Conservation (phyloP, 2,329 filamentous ascomycete species). For the Aspergillus texensis region DNA sequence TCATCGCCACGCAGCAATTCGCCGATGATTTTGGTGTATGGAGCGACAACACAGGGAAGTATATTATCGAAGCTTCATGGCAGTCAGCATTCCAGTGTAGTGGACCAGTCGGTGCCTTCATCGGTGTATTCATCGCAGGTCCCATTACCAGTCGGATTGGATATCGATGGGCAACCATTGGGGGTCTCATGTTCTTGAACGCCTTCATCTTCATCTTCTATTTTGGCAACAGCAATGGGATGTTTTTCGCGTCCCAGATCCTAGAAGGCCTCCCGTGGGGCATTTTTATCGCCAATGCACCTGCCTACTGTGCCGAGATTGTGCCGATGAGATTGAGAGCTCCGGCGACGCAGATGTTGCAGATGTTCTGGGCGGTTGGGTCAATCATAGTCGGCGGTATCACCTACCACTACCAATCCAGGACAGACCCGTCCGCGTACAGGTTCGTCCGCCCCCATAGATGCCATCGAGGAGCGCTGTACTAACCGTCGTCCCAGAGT, state of each 20-base stretch:
- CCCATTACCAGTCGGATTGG: conserved; percentile 61
- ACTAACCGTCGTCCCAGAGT: too few relatives aligned
- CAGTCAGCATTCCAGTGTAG: conserved; percentile 60
- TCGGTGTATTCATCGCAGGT: conserved; percentile 55
- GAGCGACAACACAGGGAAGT: too few relatives aligned
- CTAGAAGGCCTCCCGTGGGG: conserved; percentile 68
- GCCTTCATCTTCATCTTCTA: conserved; percentile 57
- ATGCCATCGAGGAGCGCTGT: too few relatives aligned
- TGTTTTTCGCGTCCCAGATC: conserved; percentile 58
- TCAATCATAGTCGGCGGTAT: too few relatives aligned
- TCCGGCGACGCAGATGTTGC: too few relatives aligned
- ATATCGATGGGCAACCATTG: conserved; percentile 62
- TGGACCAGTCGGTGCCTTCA: conserved; percentile 56
- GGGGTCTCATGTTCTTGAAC: conserved; percentile 55
- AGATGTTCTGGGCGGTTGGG: too few relatives aligned
- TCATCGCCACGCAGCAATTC: too few relatives aligned
- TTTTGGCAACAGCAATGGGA: conserved; percentile 47
- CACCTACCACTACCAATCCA: too few relatives aligned
- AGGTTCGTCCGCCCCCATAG: too few relatives aligned
- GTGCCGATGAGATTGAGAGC: too few relatives aligned
- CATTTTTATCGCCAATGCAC: conserved; percentile 67
- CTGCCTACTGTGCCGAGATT: conserved; percentile 40
- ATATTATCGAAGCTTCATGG: conserved; percentile 55
- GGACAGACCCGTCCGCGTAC: too few relatives aligned
- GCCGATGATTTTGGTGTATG: too few relatives aligned